Percentiles rank a stretch among this genome's conserved stretches.
These are phyloP conservation scores for Blastocladiella emersonii DNA, from an alignment of 371 early-diverging fungal genomes.

Conservation along the genomic window DNA sequence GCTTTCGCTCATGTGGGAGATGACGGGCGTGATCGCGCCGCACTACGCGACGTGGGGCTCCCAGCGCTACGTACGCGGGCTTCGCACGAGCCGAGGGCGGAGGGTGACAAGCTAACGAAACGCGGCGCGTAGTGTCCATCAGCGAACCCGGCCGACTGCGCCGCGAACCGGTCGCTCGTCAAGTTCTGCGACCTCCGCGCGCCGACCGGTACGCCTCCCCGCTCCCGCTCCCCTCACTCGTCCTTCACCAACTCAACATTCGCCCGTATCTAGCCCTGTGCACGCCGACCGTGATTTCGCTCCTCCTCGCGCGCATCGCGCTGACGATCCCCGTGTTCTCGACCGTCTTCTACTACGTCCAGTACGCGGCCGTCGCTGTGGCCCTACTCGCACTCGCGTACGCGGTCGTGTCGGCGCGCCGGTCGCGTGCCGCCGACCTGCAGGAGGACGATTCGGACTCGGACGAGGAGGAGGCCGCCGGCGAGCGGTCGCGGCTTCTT, in stretches of 20 bases:
- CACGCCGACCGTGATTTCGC: conserved; percentile 42
- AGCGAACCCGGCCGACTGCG: conserved; percentile 24
- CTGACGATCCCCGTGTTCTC: conserved; percentile 39
- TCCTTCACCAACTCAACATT: no score
- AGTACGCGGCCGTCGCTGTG: conserved; percentile 35
- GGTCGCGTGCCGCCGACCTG: background rate
- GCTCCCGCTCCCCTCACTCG: no score
- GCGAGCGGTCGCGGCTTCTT: no score
- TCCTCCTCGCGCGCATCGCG: conserved; percentile 29
- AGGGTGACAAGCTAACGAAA: background rate
- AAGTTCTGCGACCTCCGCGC: conserved; percentile 38
- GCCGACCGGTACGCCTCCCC: conserved; percentile 23
- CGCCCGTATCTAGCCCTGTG: conserved; percentile 23
- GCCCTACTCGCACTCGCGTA: background rate
- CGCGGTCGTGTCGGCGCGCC: background rate
- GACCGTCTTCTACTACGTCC: conserved; percentile 33
- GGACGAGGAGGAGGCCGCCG: background rate
- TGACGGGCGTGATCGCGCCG: conserved; percentile 45
- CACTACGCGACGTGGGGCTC: conserved; percentile 53
- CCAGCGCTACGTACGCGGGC: conserved; percentile 41
- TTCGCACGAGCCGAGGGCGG: background rate
- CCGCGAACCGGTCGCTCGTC: conserved; percentile 30
- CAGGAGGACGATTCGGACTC: background rate
- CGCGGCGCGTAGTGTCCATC: background rate
- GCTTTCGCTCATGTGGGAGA: conserved; percentile 39